Evolutionary conservation across 164 flowering plant species (phyloP), one percentile per base, ranked within the genome.

Genomic region (Macadamia tetraphylla): DNA sequence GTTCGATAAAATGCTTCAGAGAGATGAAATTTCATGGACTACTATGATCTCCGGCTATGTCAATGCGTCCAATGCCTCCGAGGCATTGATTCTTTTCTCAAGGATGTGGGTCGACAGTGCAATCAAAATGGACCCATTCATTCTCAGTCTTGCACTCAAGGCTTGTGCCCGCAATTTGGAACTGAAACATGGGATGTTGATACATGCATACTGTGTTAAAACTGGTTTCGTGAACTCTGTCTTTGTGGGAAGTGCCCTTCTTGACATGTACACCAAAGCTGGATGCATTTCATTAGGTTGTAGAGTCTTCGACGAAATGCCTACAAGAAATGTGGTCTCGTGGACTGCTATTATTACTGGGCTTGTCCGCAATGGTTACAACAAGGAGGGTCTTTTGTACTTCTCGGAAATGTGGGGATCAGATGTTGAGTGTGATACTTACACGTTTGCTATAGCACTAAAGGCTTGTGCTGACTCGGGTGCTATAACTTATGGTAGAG

Each of bases 261-360:
- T 93, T 64, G 88, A 93, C 67, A 87, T 90, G 93, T 93, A 90
- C 67, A 75, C 68, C 48, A 90, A 89, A 72, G 57, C 64, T 29
- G 87, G 87, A 0, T 74, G 69, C 48, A 71, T 82, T 31, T 68
- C 52, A 48, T 68, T 68, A 60, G 86, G 88, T 72, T 81, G 87
- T 70, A 71, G 65, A 59, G 76, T 93, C 9, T 93, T 93, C 62
- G 78, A 82, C 65, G 94, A 88, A 68, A 88, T 93, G 95, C 87
- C 89, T 0, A 30, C 68, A 6, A 86, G 82, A 62, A 92, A 88
- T 81, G 92, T 88, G 53, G 94, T 92, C 32, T 78, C 95, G 9
- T 92, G 97, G 97, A 90, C 97, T 40, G 87, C 95, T 13, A 70
- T 90, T 59, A 89, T 92, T 53, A 81, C 89, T 1, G 98, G 91